Base-by-base conservation (phyloP, 192 early-diverging fungal genomes). In the Irineochytrium annulatum region DNA sequence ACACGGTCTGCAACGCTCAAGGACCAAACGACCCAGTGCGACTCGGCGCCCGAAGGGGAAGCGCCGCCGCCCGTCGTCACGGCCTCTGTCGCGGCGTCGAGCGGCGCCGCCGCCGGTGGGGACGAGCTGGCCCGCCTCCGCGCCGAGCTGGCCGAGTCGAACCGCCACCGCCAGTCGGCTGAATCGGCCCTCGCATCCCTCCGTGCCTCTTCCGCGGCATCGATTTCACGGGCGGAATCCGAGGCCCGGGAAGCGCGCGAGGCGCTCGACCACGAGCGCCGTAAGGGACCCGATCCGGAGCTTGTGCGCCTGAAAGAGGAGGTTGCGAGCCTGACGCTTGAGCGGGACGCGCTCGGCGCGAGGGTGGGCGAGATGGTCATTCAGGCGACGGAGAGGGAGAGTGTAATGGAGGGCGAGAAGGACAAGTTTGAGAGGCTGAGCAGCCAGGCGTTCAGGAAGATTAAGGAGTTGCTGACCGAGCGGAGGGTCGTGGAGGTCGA, bases 381-480 rank as follows among this genome's bases (percentile, higher is more conserved):
- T 0, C 69, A 68, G 37, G 63, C 35, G 22, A 74, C 70, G 19
- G 31, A 52, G 2, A 24, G 37, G 34, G 33, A 41, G 13, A 26
- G 30, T 0, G 39, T 35, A 20, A 51, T 61, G 51, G 63, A 77
- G 44, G 70, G 44, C 24, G 44, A 72, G 22, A 57, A 63, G 51
- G 46, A 43, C 3, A 56, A 60, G 59, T 80, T 75, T 68, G 73
- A 80, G 28, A 56, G 57, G 51, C 52, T 77, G 27, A 57, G 55
- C 20, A 73, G 41, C 13, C 63, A 67, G 51, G 74, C 78, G 4
- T 72, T 61, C 45, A 62, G 62, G 46, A 77, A 77, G 69, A 77
- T 80, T 43, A 74, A 75, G 57, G 75, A 80, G 66, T 43, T 78
- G 17, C 51, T 78, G 34, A 59, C 60, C 31, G 77, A 78, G 49